Evolutionary conservation across 2,329 filamentous ascomycete species (phyloP).

Genomic region (Colletotrichum chrysophilum): DNA sequence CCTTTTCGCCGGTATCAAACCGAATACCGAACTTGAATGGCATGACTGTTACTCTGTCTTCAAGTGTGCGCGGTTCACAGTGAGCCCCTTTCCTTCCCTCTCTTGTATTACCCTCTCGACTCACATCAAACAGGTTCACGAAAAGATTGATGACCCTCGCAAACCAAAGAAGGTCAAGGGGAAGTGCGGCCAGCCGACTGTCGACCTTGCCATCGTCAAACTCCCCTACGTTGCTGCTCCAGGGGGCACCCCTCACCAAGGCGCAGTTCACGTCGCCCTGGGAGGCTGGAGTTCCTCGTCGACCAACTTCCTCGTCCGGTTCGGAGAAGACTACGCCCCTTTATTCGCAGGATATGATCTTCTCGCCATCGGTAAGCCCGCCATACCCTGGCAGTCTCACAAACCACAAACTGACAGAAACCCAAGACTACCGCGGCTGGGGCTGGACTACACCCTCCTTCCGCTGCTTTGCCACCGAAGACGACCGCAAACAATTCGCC

Average conservation of each 20-base stretch:
- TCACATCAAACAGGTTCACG: neutral
- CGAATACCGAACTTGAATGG: neutral
- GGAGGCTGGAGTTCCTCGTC: slow-evolving; percentile 5
- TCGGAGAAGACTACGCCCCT: neutral
- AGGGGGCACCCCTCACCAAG: neutral
- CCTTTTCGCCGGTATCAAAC: neutral
- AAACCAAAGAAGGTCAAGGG: neutral
- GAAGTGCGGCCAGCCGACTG: neutral
- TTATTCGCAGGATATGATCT: neutral
- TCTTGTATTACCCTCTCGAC: neutral
- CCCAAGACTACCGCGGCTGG: neutral
- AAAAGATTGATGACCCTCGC: neutral
- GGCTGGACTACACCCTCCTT: neutral
- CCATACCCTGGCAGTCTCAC: neutral
- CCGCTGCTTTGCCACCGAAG: slow-evolving; percentile 3
- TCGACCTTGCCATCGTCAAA: slow-evolving; percentile 3
- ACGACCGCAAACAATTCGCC: neutral
- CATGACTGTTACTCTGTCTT: neutral
- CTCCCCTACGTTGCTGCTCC: neutral
- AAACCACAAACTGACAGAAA: neutral
- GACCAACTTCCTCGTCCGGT: slow-evolving; percentile 3
- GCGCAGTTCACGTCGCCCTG: neutral
- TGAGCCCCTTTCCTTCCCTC: neutral
- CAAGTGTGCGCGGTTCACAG: neutral
- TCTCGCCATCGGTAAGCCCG: neutral